These are phyloP conservation scores for Brettanomyces bruxellensis DNA, from an alignment of 805 yeast genomes.

Conservation along the genomic window DNA sequence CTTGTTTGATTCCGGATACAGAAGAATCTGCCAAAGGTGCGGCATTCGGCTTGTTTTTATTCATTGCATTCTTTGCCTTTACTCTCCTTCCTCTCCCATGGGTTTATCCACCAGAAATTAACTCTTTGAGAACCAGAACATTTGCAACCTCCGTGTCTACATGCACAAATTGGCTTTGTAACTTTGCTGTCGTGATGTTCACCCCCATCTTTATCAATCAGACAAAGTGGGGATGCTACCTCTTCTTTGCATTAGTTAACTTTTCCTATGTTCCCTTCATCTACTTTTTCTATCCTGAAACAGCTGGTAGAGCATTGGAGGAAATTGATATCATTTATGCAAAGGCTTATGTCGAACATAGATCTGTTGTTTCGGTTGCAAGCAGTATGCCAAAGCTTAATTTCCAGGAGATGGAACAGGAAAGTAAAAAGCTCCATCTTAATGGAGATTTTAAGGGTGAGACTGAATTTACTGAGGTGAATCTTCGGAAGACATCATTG, in stretches of 20 bases:
- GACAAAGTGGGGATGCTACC: conserved; percentile 56
- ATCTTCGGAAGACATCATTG: not conserved
- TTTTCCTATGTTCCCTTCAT: conserved; percentile 52
- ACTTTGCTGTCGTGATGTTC: conserved; percentile 61
- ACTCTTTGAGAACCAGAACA: conserved; percentile 61
- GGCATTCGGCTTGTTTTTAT: conserved; percentile 56
- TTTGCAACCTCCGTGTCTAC: conserved; percentile 55
- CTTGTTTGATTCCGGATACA: conserved; percentile 32
- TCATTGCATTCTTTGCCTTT: conserved; percentile 46
- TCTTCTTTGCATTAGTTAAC: conserved; percentile 61
- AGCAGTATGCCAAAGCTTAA: conserved; percentile 49
- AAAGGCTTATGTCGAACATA: conserved; percentile 46
- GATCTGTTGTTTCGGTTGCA: conserved; percentile 57
- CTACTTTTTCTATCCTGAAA: conserved; percentile 67
- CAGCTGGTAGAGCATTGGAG: conserved; percentile 67
- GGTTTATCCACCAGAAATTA: conserved; percentile 62
- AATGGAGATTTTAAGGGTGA: conserved; percentile 13
- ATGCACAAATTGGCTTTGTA: conserved; percentile 61
- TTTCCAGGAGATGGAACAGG: conserved; percentile 49
- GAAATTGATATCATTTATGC: conserved; percentile 67
- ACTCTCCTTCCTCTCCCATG: conserved; percentile 37
- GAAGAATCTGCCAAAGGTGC: conserved; percentile 49
- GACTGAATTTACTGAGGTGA: not conserved
- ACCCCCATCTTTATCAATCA: conserved; percentile 47
- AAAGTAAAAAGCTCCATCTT: conserved; percentile 50